Base-by-base conservation (phyloP, 495 filamentous ascomycete genomes). In the Xylaria sp. region DNA sequence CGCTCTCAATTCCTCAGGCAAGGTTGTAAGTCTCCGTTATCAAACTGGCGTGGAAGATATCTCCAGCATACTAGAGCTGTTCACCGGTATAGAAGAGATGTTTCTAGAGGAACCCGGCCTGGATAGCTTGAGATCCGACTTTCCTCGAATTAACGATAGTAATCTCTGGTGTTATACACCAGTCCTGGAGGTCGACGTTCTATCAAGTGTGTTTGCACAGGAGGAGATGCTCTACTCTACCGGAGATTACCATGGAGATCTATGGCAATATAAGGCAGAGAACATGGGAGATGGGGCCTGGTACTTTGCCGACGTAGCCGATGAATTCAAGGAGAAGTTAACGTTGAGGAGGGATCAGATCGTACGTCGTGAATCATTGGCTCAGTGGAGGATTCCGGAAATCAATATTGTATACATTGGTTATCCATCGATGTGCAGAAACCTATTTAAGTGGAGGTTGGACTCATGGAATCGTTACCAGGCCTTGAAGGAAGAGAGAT, bases 161-260 rank as follows among this genome's bases (percentile, higher is more conserved):
- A 4, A n/a, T 35, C 52, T 59, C 17, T 68, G 66, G 66, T n/a
- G 4, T 33, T 46, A 44, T 35, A 58, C 66, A 12, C 52, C 66
- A 21, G 12, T 46, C 40, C 14, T 12, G 24, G 52, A 58, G 15
- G 19, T 59, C 11, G 52, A 68, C 11, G 41, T 21, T 35, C 12
- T 59, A 33, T 57, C 66, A 5, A 15, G 0, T 9, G 1, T 12
- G 12, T 21, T 59, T 0, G 35, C 14, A 31, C 0, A 3, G 7
- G 15, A 14, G 1, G 3, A 7, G 3, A 35, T 19, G 4, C 6
- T 29, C 1, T 17, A 12, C 33, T 67, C 64, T 31, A 55, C 48
- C 26, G 64, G 64, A 5, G 37, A 21, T 12, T 15, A 55, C 6
- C 29, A 41, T 15, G 0, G 8, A 41, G 64, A 55, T 26, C 48